A percentile compares a stretch with the other conserved stretches of the same genome.
Evolutionary conservation across 2,329 filamentous ascomycete genomes (phyloP).

Genomic region (Biscogniauxia mediterranea): DNA sequence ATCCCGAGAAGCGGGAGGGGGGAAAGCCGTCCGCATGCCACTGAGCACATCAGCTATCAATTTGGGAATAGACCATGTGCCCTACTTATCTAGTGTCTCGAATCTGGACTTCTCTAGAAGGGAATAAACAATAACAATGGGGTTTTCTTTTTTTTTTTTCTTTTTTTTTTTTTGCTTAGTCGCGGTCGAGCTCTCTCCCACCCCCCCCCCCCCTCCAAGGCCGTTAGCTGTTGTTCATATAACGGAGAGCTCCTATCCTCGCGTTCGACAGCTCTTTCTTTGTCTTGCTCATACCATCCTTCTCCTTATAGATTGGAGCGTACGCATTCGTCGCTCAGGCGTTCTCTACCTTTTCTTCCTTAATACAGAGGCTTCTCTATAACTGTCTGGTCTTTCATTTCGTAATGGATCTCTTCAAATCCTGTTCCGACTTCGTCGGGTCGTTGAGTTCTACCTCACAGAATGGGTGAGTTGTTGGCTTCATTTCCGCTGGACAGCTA

Average conservation of each 20-base stretch:
- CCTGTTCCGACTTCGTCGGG: slow-evolving; percentile 18
- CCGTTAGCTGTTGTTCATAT: background rate
- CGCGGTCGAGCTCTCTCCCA: background rate
- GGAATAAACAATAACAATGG: background rate
- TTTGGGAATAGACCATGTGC: slow-evolving; percentile 1
- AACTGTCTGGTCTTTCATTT: slow-evolving; percentile 27
- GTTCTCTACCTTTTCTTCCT: slow-evolving; percentile 10
- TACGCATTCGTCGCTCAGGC: slow-evolving; percentile 4
- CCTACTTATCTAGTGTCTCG: background rate
- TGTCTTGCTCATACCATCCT: background rate
- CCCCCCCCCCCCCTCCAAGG: no score
- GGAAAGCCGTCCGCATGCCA: background rate
- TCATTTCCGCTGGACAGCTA: background rate
- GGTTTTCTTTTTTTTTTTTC: background rate
- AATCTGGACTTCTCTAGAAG: background rate
- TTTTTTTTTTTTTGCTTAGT: background rate
- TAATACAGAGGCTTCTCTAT: slow-evolving; percentile 19
- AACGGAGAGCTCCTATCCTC: background rate
- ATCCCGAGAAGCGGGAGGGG: background rate
- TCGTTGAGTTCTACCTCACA: slow-evolving; percentile 25
- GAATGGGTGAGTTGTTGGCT: slow-evolving; percentile 25
- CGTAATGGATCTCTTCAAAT: slow-evolving; percentile 26
- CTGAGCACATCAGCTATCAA: slow-evolving; percentile 5
- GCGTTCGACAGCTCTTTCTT: background rate
- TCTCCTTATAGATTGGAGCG: background rate